Percentiles rank a stretch among this genome's conserved stretches.
Conservation (phyloP, 192 early-diverging fungal species). For the Mortierella hygrophila region DNA sequence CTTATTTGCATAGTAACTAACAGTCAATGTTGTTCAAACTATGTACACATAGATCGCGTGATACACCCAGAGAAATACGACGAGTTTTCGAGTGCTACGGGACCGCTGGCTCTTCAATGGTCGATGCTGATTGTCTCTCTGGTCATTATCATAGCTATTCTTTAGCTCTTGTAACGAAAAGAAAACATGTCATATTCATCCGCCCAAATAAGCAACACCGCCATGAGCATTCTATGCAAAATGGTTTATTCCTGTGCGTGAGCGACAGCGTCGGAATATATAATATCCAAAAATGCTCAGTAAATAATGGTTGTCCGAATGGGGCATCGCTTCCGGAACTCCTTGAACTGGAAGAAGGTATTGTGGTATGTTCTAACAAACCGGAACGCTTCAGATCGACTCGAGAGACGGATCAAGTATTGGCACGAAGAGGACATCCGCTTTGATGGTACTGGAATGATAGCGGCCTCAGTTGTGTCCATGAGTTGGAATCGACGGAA, state of each 20-base stretch:
- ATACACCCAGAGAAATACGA: slow-evolving; percentile 34
- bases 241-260: not conserved
- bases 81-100: not conserved
- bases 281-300: not conserved
- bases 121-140: not conserved
- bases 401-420: slow-evolving; percentile 46
- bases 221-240: not conserved
- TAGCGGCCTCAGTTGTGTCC: slow-evolving; percentile 54
- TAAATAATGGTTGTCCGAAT: slow-evolving; percentile 41
- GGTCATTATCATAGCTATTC: not conserved
- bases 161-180: not conserved
- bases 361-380: slow-evolving; percentile 57
- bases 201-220: too few relatives aligned
- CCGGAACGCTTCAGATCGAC: slow-evolving; percentile 50
- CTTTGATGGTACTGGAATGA: slow-evolving; percentile 38
- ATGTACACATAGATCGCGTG: slow-evolving; percentile 33
- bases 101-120: not conserved
- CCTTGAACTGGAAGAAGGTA: slow-evolving; percentile 31
- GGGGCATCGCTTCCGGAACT: slow-evolving; percentile 42
- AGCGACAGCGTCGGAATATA: not conserved
- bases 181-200: not conserved
- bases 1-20: not conserved
- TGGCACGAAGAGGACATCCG: slow-evolving; percentile 30
- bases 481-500: slow-evolving; percentile 52
- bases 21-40: not conserved